A percentile compares a stretch with the other conserved stretches of the same genome.
Evolutionary conservation across 306 rosid species (phyloP).

Genomic region (Gleditsia sinensis): DNA sequence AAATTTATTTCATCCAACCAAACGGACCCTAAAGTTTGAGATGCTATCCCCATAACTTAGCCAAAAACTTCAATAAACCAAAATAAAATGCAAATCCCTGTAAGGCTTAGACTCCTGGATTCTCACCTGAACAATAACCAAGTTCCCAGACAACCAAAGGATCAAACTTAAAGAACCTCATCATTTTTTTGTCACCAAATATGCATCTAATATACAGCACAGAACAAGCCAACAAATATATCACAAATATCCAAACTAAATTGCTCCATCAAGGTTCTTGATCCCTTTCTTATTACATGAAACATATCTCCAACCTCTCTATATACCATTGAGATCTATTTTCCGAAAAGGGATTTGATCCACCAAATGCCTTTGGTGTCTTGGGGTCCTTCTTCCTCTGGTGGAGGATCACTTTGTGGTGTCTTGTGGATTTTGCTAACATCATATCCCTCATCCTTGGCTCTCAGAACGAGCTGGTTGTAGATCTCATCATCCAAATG

Average conservation of each 20-base stretch:
- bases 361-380: slow-evolving; percentile 89
- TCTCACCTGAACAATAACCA: too few relatives aligned
- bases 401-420: slow-evolving; percentile 70
- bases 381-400: slow-evolving; percentile 61
- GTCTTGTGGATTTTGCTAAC: slow-evolving; percentile 86
- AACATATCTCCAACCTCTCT: not conserved
- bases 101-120: too few relatives aligned
- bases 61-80: too few relatives aligned
- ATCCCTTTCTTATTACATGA: slow-evolving; percentile 31
- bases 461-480: slow-evolving; percentile 62
- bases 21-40: too few relatives aligned
- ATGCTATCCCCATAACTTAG: too few relatives aligned
- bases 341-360: slow-evolving; percentile 70
- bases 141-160: too few relatives aligned
- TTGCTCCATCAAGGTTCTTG: slow-evolving; percentile 16
- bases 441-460: slow-evolving; percentile 70
- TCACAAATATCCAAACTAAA: slow-evolving; percentile 29
- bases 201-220: slow-evolving; percentile 2
- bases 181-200: too few relatives aligned
- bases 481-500: slow-evolving; percentile 67
- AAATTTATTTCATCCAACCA: too few relatives aligned
- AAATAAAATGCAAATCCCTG: too few relatives aligned
- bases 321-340: slow-evolving; percentile 24
- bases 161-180: too few relatives aligned
- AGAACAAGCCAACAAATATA: slow-evolving; percentile 25